Percentiles rank a stretch among this genome's conserved stretches.
Evolutionary conservation across 768 basidiomycete species (phyloP).

Genomic region (Boletus huronensis): DNA sequence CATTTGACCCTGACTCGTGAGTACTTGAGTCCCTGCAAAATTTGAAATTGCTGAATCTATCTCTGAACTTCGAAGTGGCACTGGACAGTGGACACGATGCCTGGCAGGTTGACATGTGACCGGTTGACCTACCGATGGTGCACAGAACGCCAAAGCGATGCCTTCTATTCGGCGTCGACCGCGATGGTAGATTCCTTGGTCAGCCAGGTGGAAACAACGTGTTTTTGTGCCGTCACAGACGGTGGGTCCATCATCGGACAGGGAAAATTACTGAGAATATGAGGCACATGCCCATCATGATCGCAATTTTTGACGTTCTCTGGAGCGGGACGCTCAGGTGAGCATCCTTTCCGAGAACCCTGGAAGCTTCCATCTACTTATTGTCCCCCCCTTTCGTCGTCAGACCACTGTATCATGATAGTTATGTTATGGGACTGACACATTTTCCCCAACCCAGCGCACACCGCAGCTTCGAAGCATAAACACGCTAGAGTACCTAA

Average conservation of each 20-base stretch:
- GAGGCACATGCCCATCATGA: not conserved
- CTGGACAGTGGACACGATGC: too few species aligned
- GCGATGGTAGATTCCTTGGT: not conserved
- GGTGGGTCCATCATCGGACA: not conserved
- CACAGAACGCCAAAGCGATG: not conserved
- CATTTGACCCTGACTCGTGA: not conserved
- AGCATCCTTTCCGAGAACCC: not conserved
- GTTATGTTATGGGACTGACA: too few species aligned
- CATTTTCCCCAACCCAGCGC: too few species aligned
- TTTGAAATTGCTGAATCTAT: not conserved
- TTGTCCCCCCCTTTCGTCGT: not conserved
- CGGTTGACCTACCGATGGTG: too few species aligned
- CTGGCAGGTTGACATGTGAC: not conserved
- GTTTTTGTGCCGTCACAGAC: not conserved
- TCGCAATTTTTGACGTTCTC: not conserved
- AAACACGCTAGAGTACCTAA: constrained; percentile 58
- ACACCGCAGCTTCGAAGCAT: constrained; percentile 21
- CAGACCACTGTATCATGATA: too few species aligned
- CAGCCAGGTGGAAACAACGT: not conserved
- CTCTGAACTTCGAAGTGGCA: not conserved
- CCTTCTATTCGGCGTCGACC: not conserved
- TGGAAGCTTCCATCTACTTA: not conserved
- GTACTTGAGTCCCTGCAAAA: not conserved
- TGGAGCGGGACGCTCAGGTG: not conserved
- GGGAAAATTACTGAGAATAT: not conserved